Percentiles rank a stretch among this genome's conserved stretches.
These are phyloP conservation scores for Collybiopsis confluens DNA, from an alignment of 768 basidiomycete genomes.

Conservation along the genomic window DNA sequence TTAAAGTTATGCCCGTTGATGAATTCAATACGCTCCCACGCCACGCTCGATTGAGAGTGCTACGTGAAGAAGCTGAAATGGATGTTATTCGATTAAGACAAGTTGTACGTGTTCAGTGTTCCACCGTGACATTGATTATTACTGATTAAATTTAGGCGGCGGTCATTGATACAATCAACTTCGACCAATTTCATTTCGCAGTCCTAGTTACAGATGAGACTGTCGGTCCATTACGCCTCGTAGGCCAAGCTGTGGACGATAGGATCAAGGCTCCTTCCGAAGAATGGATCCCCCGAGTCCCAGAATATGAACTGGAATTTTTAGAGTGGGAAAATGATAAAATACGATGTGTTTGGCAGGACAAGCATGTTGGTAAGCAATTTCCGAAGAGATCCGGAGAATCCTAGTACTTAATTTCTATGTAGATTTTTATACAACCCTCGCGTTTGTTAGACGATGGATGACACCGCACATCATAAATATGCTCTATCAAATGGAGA, in stretches of 20 bases:
- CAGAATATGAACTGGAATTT: not conserved
- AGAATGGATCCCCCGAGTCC: not conserved
- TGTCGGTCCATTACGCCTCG: not conserved
- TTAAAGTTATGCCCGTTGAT: not conserved
- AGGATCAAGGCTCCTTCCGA: not conserved
- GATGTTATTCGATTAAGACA: not conserved
- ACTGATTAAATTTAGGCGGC: not conserved
- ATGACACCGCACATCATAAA: not conserved
- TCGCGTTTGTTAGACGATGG: not conserved
- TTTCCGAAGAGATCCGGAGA: not conserved
- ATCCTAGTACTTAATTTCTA: not conserved
- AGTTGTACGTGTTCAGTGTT: not conserved
- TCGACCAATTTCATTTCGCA: not conserved
- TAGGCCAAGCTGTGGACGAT: not conserved
- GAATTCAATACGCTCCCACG: not conserved
- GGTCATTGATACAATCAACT: not conserved
- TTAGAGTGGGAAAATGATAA: not conserved
- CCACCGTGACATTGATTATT: too few relatives aligned
- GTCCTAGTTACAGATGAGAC: not conserved
- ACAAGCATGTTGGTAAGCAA: constrained; percentile 1
- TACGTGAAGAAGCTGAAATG: not conserved
- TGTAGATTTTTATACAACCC: not conserved
- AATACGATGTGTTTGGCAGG: not conserved
- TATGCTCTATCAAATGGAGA: not conserved
- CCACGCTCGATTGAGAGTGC: not conserved